Percentiles rank a stretch among this genome's conserved stretches.
Evolutionary conservation across 305 asterid genomes (phyloP).

Genomic region (Fraxinus greggii): DNA sequence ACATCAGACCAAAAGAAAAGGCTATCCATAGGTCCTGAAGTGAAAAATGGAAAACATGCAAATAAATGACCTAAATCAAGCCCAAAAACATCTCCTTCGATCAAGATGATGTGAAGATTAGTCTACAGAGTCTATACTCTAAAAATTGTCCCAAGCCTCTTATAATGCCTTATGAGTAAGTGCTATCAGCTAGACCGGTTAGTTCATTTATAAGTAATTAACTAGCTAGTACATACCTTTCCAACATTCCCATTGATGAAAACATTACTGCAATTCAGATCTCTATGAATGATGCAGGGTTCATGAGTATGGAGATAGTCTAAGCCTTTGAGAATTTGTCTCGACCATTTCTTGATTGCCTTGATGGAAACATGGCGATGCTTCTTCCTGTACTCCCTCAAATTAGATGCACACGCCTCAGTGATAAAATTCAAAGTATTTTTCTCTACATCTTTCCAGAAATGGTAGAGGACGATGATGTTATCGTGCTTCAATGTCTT

Average conservation of each 20-base stretch:
- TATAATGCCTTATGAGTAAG: neutral
- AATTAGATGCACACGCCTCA: constrained; percentile 46
- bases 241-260: constrained; percentile 57
- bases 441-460: constrained; percentile 40
- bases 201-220: neutral
- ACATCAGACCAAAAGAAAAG: neutral
- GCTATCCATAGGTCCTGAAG: neutral
- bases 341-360: constrained; percentile 51
- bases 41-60: neutral
- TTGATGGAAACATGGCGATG: constrained; percentile 43
- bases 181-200: neutral
- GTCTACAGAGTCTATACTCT: neutral
- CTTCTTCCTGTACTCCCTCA: constrained; percentile 47
- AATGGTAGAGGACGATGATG: constrained; percentile 40
- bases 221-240: constrained; percentile 26
- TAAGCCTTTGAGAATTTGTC: constrained; percentile 48
- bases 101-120: neutral
- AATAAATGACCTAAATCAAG: neutral
- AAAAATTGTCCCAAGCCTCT: neutral
- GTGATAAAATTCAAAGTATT: constrained; percentile 48
- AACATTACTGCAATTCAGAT: constrained; percentile 51
- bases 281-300: constrained; percentile 47
- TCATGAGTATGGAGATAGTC: constrained; percentile 46
- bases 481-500: constrained; percentile 34
- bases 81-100: neutral